These are phyloP conservation scores for Platanus orientalis DNA, from an alignment of 164 flowering plant genomes.

Conservation along the genomic window DNA sequence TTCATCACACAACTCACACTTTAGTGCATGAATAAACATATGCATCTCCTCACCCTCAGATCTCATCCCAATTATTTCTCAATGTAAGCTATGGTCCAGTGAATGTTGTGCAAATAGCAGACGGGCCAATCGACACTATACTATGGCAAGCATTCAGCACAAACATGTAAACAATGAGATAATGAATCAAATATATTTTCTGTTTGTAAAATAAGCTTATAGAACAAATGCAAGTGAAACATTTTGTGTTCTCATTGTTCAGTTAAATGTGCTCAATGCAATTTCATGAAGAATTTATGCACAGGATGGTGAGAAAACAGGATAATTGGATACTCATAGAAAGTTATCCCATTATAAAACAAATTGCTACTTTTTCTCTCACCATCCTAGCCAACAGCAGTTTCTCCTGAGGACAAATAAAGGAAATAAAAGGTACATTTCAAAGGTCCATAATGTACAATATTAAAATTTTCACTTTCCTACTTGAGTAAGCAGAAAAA, in stretches of 20 bases:
- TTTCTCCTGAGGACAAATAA: slow-evolving; percentile 1
- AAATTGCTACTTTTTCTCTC: background rate
- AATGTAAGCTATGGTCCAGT: background rate
- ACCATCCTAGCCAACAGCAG: background rate
- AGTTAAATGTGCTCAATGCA: too few species aligned
- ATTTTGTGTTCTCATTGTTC: too few species aligned
- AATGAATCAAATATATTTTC: too few species aligned
- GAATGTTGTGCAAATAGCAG: too few species aligned
- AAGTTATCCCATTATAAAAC: too few species aligned
- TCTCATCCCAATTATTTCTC: background rate
- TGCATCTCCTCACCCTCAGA: background rate
- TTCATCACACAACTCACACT: background rate
- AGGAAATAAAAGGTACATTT: background rate
- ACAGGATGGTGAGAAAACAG: background rate
- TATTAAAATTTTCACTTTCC: background rate
- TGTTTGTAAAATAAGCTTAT: too few species aligned
- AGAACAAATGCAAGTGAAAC: too few species aligned
- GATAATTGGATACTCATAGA: background rate
- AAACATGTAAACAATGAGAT: too few species aligned
- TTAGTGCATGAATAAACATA: background rate
- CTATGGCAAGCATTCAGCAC: too few species aligned
- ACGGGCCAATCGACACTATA: too few species aligned
- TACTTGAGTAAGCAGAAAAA: background rate
- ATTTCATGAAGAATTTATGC: too few species aligned
- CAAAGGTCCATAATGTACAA: background rate